Base-by-base conservation (phyloP, 2,329 filamentous ascomycete species). In the Fusarium fracticaudum region DNA sequence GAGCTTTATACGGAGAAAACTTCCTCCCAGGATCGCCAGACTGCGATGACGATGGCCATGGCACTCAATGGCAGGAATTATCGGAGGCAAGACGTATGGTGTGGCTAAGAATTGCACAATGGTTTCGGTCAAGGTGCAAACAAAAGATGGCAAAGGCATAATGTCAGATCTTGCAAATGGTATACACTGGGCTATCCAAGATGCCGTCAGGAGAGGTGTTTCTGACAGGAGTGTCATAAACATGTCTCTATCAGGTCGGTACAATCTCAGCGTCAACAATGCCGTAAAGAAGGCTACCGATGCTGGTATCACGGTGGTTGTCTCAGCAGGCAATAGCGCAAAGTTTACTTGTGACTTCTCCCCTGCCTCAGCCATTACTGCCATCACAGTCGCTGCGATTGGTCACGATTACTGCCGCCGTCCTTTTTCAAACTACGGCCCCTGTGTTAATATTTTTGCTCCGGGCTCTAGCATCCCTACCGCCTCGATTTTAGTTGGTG, bases 301-400 rank as follows among this genome's bases (percentile, higher is more conserved):
- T 1, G 51, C 51, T 14, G 67, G 64, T 4, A 69, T 50, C 9
- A 63, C 55, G 6, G 64, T 67, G 5, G 40, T 45, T 29, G 67
- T 22, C 3, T 24, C 67, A 11, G 67, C 64, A 17, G 64, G 67
- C 10, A 69, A 69, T 9, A 8, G 18, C 0, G 38, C 40, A 9
- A 22, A n/a, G 0, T 26, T 20, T 2, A 64, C 57, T 4, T 40
- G 20, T 0, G 5, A 2, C 14, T 17, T 5, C 18, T 69, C 67
- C 6, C 67, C 64, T 22, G 67, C 40, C 17, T 38, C 29, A 2
- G 64, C 62, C 29, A 31, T 31, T 2, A 57, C 48, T 4, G 31
- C 68, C 33, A 69, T 66, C 40, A 69, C 67, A 12, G 68, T 69
- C 6, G 67, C 58, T 6, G 64, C 44, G 2, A 69, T 33, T 22